Evolutionary conservation across 306 rosid species (phyloP).

Genomic region (Glycine latifolia): DNA sequence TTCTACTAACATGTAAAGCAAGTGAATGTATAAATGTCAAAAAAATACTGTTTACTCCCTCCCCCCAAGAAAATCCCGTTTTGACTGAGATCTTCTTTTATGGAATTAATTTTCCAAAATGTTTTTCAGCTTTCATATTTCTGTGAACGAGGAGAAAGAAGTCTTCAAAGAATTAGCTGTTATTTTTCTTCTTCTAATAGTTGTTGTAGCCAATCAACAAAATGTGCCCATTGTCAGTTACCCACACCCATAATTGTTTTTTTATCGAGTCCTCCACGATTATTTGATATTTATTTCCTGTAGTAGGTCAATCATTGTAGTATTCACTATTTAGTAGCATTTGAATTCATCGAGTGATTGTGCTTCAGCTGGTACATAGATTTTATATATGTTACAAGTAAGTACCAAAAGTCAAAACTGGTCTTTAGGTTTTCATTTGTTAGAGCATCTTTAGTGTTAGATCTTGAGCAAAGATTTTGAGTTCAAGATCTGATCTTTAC

Average conservation of each 20-base stretch:
- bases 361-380: too few species aligned
- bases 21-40: constrained; percentile 24
- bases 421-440: too few species aligned
- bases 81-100: background rate
- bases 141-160: constrained; percentile 12
- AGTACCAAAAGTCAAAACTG: too few species aligned
- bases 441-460: too few species aligned
- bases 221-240: background rate
- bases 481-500: too few species aligned
- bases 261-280: too few species aligned
- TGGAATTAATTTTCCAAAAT: constrained; percentile 10
- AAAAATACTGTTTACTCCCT: background rate
- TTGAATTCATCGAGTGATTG: too few species aligned
- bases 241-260: background rate
- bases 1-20: background rate
- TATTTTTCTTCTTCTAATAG: background rate
- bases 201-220: background rate
- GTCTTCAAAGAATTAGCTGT: constrained; percentile 21
- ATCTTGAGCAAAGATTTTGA: too few species aligned
- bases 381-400: too few species aligned
- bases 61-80: background rate
- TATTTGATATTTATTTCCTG: too few species aligned
- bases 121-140: constrained; percentile 12
- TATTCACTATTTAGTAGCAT: too few species aligned
- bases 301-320: too few species aligned